Percentiles rank a stretch among this genome's conserved stretches.
phyloP scores from a whole-genome alignment of 2,329 filamentous ascomycete species.

The Colletotrichum sublineola region DNA sequence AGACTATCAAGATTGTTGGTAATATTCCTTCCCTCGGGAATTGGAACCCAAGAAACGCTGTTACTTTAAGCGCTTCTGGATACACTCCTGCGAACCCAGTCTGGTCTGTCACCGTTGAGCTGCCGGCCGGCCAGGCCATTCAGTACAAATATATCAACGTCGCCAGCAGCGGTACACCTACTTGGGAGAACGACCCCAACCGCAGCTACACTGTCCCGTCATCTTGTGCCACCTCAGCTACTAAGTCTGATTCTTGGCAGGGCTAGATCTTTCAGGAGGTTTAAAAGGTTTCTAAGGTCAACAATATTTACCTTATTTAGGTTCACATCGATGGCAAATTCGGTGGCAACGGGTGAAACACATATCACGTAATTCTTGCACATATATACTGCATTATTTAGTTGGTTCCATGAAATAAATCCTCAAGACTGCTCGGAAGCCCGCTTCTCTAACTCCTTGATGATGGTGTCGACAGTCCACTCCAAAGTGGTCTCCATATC shows the following conservation, averaged over 20 bases:
- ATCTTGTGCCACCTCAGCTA: slow-evolving; percentile 49
- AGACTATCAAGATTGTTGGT: slow-evolving; percentile 76
- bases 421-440: not conserved
- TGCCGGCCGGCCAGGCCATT: slow-evolving; percentile 68
- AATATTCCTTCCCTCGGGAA: slow-evolving; percentile 69
- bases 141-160: slow-evolving; percentile 79
- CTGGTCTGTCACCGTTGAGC: slow-evolving; percentile 69
- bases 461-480: slow-evolving; percentile 77
- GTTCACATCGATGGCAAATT: not conserved
- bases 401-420: not conserved
- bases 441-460: slow-evolving; percentile 58
- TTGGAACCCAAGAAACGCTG: slow-evolving; percentile 69
- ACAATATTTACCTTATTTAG: not conserved
- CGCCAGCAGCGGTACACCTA: slow-evolving; percentile 64
- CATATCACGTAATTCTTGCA: slow-evolving; percentile 2
- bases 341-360: not conserved
- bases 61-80: slow-evolving; percentile 68
- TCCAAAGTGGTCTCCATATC: slow-evolving; percentile 73
- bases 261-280: slow-evolving; percentile 13
- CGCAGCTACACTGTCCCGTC: slow-evolving; percentile 54
- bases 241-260: slow-evolving; percentile 53
- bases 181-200: slow-evolving; percentile 75
- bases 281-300: not conserved
- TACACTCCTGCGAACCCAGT: slow-evolving; percentile 72
- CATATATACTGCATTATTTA: not conserved